Percentiles rank a stretch among this genome's conserved stretches.
phyloP scores from a whole-genome alignment of 2,329 filamentous ascomycete species.

The Shiraia sp. region DNA sequence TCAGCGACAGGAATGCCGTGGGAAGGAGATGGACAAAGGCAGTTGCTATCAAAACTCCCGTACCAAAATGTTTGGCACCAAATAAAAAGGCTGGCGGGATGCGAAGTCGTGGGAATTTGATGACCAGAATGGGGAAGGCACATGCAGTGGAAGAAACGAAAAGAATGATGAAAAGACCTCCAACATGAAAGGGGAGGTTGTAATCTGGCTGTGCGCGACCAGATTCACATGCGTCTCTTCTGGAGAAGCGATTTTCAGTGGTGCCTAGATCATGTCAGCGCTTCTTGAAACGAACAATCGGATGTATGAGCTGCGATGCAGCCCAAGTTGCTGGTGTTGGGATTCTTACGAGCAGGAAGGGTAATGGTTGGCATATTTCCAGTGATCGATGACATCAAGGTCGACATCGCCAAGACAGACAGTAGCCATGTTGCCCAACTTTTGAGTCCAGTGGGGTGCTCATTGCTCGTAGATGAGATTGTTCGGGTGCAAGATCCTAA shows the following conservation, averaged over 20 bases:
- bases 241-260: conserved; percentile 11
- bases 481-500: conserved; percentile 36
- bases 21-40: conserved; percentile 77
- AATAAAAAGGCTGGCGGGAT: conserved; percentile 64
- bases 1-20: conserved; percentile 57
- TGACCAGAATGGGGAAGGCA: conserved; percentile 64
- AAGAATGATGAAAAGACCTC: conserved; percentile 40
- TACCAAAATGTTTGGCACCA: conserved; percentile 63
- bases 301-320: not conserved
- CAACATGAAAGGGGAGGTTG: conserved; percentile 34
- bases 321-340: not conserved
- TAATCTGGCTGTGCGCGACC: conserved; percentile 29
- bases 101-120: conserved; percentile 62
- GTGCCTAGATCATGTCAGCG: conserved; percentile 7
- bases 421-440: conserved; percentile 28
- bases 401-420: conserved; percentile 31
- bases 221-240: conserved; percentile 25
- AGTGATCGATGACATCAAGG: conserved; percentile 23
- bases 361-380: conserved; percentile 11
- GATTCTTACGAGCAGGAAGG: conserved; percentile 13
- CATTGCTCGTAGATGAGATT: conserved; percentile 17
- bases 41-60: conserved; percentile 79
- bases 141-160: conserved; percentile 52
- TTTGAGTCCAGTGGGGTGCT: conserved; percentile 19
- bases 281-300: not conserved